These are phyloP conservation scores for Linnemannia hyalina DNA, from an alignment of 192 early-diverging fungal genomes.

Conservation along the genomic window DNA sequence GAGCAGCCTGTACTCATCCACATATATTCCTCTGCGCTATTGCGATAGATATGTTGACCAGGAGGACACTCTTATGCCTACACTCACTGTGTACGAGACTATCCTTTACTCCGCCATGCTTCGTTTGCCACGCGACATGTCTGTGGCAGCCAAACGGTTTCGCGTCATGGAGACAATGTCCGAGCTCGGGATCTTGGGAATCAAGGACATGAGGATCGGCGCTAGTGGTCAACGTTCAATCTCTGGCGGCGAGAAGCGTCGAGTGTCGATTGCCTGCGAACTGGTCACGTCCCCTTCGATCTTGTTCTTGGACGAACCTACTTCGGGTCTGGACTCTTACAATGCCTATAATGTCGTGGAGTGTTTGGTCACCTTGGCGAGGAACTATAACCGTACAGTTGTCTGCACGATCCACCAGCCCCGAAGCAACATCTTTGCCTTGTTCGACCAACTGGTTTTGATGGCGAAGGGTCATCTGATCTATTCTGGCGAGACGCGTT, in stretches of 20 bases:
- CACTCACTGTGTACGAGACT: conserved; percentile 92
- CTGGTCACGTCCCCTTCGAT: conserved; percentile 94
- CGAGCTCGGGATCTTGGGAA: conserved; percentile 86
- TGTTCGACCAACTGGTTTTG: conserved; percentile 92
- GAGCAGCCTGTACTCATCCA: background rate
- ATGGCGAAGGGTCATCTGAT: conserved; percentile 85
- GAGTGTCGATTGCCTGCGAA: conserved; percentile 95
- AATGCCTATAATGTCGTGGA: conserved; percentile 97
- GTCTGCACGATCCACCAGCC: conserved; percentile 97
- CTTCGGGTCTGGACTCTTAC: conserved; percentile 89
- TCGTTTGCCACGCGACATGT: conserved; percentile 81
- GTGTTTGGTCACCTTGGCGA: conserved; percentile 80
- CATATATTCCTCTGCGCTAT: background rate
- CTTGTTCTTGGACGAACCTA: conserved; percentile 90
- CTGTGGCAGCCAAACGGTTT: conserved; percentile 73
- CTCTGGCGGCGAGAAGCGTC: conserved; percentile 92
- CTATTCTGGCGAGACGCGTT: conserved; percentile 82
- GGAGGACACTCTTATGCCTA: conserved; percentile 88
- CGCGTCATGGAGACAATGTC: conserved; percentile 86
- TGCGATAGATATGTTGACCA: conserved; percentile 87
- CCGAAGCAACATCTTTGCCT: conserved; percentile 88
- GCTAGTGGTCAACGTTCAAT: conserved; percentile 78
- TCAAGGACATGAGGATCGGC: conserved; percentile 88
- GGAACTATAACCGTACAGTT: conserved; percentile 76
- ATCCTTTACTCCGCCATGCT: conserved; percentile 91